phyloP scores from a whole-genome alignment of 306 rosid species.

The Abrus precatorius region DNA sequence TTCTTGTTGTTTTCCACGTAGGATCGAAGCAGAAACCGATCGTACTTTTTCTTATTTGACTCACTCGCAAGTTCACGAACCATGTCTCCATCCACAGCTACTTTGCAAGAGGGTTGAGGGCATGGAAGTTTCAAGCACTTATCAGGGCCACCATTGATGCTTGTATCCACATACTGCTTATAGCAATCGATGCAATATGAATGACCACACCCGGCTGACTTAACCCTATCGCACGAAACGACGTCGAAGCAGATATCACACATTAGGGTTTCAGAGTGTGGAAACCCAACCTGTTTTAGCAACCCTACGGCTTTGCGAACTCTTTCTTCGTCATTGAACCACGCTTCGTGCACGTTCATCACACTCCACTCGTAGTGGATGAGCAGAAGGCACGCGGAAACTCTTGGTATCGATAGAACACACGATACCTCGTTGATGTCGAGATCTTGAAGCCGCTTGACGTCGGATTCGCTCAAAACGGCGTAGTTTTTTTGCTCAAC shows the following conservation, averaged over 20 bases:
- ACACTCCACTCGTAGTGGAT: conserved; percentile 16
- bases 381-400: conserved; percentile 14
- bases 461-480: not conserved
- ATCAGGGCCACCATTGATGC: not conserved
- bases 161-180: conserved; percentile 8
- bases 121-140: conserved; percentile 36
- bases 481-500: not conserved
- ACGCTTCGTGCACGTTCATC: not conserved
- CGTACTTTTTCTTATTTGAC: conserved; percentile 7
- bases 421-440: not conserved
- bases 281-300: not conserved
- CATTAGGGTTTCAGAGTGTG: not conserved
- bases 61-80: not conserved
- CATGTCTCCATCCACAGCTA: conserved; percentile 23
- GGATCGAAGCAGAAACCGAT: not conserved
- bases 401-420: conserved; percentile 1
- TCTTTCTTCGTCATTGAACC: conserved; percentile 39
- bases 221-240: not conserved
- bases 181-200: conserved; percentile 21
- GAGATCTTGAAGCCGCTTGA: not conserved
- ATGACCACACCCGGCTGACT: conserved; percentile 36
- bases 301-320: not conserved
- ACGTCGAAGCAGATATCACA: conserved; percentile 20
- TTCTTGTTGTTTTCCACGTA: conserved; percentile 39
- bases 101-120: conserved; percentile 5